phyloP scores from a whole-genome alignment of 2,329 filamentous ascomycete genomes.

The Clonostachys byssicola region DNA sequence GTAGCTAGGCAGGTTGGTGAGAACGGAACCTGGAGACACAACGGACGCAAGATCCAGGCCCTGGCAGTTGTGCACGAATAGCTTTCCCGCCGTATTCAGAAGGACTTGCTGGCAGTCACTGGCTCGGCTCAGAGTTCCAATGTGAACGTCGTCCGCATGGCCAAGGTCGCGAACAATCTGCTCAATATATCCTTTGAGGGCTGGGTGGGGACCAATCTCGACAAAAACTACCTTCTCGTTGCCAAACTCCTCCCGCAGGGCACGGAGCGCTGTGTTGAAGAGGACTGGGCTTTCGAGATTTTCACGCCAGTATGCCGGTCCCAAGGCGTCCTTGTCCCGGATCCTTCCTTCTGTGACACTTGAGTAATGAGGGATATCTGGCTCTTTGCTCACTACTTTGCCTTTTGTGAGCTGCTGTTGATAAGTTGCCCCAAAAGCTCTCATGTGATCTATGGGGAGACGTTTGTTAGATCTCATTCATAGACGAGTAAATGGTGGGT shows the following conservation, averaged over 20 bases:
- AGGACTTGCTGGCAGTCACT: neutral
- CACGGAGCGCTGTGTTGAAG: conserved; percentile 9
- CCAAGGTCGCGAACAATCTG: conserved; percentile 3
- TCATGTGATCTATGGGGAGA: neutral
- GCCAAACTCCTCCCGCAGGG: no score
- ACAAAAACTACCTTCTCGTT: neutral
- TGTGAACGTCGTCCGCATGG: no score
- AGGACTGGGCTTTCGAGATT: conserved; percentile 14
- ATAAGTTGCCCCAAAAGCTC: neutral
- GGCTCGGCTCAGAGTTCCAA: neutral
- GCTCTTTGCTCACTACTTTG: neutral
- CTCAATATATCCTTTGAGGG: conserved; percentile 3
- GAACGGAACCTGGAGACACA: neutral
- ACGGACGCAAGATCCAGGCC: neutral
- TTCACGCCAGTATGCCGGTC: conserved; percentile 10
- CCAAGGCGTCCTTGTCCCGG: conserved; percentile 1
- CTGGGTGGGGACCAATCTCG: conserved; percentile 6
- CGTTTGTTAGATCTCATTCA: neutral
- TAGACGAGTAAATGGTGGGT: neutral
- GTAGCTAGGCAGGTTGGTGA: conserved; percentile 36
- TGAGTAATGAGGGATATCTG: conserved; percentile 12
- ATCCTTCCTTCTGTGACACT: conserved; percentile 25
- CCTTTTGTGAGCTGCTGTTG: neutral
- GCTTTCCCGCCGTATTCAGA: neutral
- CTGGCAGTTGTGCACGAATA: neutral